Conservation (phyloP, 2,329 filamentous ascomycete species). For the Penicillium hesseltinei region DNA sequence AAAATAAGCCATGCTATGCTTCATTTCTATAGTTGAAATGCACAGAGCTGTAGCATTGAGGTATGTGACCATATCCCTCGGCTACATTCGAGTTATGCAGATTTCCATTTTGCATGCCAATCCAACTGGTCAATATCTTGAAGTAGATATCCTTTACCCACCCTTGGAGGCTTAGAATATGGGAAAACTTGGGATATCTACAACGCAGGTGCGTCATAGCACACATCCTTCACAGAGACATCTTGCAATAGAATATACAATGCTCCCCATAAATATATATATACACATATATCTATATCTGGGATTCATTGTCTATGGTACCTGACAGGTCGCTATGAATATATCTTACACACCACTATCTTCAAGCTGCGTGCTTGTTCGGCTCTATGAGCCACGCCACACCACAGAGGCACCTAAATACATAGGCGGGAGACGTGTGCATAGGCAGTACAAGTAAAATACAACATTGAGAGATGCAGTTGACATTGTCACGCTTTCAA, state of each 20-base stretch:
- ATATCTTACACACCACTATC: neutral
- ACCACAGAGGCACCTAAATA: neutral
- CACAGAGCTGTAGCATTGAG: neutral
- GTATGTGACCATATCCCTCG: neutral
- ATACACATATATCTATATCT: too few relatives aligned
- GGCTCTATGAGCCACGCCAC: neutral
- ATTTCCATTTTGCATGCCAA: neutral
- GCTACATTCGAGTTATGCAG: neutral
- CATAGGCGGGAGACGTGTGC: neutral
- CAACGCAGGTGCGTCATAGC: neutral
- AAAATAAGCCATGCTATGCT: neutral
- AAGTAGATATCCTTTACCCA: neutral
- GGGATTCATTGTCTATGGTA: neutral
- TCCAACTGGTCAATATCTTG: neutral
- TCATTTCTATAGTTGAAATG: neutral
- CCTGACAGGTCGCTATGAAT: neutral
- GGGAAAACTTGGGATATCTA: too few relatives aligned
- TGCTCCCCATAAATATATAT: neutral
- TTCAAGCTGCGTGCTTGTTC: neutral
- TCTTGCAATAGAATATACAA: neutral
- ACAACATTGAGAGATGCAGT: too few relatives aligned
- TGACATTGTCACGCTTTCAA: neutral
- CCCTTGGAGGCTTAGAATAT: neutral
- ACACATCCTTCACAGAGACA: neutral
- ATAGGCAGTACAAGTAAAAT: neutral